phyloP scores from a whole-genome alignment of 495 filamentous ascomycete genomes.

The Acidomyces sp. region DNA sequence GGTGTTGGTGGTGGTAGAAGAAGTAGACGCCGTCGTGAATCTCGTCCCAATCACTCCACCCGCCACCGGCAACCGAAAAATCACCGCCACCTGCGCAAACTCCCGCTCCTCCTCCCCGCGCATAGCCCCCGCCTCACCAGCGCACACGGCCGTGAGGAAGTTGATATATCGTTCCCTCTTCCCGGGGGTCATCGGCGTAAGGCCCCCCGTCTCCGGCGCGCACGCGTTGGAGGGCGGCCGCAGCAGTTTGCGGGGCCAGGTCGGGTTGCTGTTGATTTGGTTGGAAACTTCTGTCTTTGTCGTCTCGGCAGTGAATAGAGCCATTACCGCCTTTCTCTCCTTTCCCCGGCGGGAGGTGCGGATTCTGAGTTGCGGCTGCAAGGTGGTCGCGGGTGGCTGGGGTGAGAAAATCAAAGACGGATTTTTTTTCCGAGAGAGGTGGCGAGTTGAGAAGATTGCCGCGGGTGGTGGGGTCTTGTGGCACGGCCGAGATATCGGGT shows the following conservation, averaged over 20 bases:
- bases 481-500: slow-evolving; percentile 59
- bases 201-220: slow-evolving; percentile 60
- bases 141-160: slow-evolving; percentile 79
- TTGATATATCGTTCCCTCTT: slow-evolving; percentile 66
- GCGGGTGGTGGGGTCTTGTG: slow-evolving; percentile 65
- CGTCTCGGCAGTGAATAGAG: slow-evolving; percentile 36
- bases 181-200: slow-evolving; percentile 63
- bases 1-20: slow-evolving; percentile 40
- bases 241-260: slow-evolving; percentile 58
- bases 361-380: slow-evolving; percentile 58
- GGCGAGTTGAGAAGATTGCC: slow-evolving; percentile 73
- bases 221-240: slow-evolving; percentile 63
- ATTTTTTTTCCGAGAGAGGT: slow-evolving; percentile 82
- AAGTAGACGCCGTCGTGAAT: too few species aligned
- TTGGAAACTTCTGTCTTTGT: slow-evolving; percentile 46
- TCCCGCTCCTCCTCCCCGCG: slow-evolving; percentile 68
- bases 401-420: slow-evolving; percentile 88
- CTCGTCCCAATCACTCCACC: slow-evolving; percentile 84
- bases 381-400: slow-evolving; percentile 66
- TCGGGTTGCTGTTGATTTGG: too few species aligned
- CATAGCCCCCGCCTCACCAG: too few species aligned
- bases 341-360: slow-evolving; percentile 61
- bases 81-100: slow-evolving; percentile 75
- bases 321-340: slow-evolving; percentile 57
- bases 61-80: too few species aligned